Evolutionary conservation across 164 flowering plant species (phyloP), one percentile per base, ranked within the genome.

Genomic region (Amborella trichopoda): DNA sequence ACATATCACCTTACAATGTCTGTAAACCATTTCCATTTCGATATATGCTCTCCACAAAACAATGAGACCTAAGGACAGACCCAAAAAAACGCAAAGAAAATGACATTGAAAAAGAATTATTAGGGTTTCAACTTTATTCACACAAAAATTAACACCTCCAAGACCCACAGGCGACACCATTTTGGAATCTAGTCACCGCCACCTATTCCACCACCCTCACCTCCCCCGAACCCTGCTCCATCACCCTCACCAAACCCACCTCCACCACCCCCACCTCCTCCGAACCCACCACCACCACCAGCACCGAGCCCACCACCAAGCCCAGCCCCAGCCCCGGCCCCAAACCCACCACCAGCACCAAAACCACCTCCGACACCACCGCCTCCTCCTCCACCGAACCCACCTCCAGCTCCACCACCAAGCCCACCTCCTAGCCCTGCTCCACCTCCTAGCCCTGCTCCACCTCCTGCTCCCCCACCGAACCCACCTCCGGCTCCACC

Each of bases 401-500:
- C 34, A 30, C 34, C 34, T 6, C 34, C 34, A 30, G 13, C 9
- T 6, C 42, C 42, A 10, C 42, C 42, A 17, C 42, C 42, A 1
- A 16, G n/a, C 6, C 42, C 42, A 39, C n/a, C 42, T 6, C 18
- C 42, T 10, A 6, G n/a, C 12, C 42, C 42, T 0, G 17, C 6
- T 10, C 42, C 42, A 10, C 42, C 42, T 6, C 42, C 42, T 10
- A 16, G 36, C 20, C 52, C 52, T 3, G 11, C 13, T 4, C 52
- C 52, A 13, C 50, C 50, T 4, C 50, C 37, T 8, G 30, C 27
- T 0, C 52, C 52, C 4, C 52, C 52, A 2, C 52, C 52, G 14
- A 9, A 19, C 17, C 50, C 50, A 18, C 28, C 33, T 17, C 23
- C 28, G n/a, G 30, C 20, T 3, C 38, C 38, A 10, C 26, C 26